A percentile compares a stretch with the other conserved stretches of the same genome.
phyloP scores from a whole-genome alignment of 495 filamentous ascomycete genomes.

The Opeltia flavorubescens region DNA sequence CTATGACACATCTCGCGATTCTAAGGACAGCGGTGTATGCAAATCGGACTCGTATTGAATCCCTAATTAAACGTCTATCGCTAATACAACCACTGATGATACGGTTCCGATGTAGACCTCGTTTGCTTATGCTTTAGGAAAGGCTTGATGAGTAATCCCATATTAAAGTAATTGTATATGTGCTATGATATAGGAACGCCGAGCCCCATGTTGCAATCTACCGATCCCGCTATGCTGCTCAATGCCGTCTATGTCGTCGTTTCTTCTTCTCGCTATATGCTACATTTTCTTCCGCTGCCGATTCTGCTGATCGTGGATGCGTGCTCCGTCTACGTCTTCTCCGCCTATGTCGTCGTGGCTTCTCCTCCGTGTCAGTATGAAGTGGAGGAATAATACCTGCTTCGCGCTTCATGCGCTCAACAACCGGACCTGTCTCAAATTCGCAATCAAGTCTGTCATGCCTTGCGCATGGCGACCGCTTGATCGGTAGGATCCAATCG shows the following conservation, averaged over 20 bases:
- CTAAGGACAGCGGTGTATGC: too few species aligned
- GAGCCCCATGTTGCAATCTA: not conserved
- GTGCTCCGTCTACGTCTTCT: slow-evolving; percentile 5
- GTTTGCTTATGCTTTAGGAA: too few species aligned
- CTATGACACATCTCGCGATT: too few species aligned
- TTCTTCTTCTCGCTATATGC: not conserved
- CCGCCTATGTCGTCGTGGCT: slow-evolving; percentile 6
- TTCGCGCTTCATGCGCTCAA: slow-evolving; percentile 33
- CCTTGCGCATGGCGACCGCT: slow-evolving; percentile 45
- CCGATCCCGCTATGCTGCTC: too few species aligned
- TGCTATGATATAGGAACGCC: too few species aligned
- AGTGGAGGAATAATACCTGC: slow-evolving; percentile 23
- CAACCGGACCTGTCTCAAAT: slow-evolving; percentile 36
- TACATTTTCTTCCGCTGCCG: not conserved
- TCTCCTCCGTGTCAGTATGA: slow-evolving; percentile 1
- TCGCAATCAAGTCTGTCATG: slow-evolving; percentile 32
- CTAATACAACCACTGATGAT: too few species aligned
- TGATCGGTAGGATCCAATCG: slow-evolving; percentile 66
- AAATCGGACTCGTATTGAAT: too few species aligned
- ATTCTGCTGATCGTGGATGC: not conserved
- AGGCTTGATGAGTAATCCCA: too few species aligned
- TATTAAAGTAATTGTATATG: too few species aligned
- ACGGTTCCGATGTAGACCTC: too few species aligned
- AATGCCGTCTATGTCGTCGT: not conserved
- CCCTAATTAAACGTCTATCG: too few species aligned